phyloP scores from a whole-genome alignment of 2,329 filamentous ascomycete genomes.

The Penicillium griseofulvum region DNA sequence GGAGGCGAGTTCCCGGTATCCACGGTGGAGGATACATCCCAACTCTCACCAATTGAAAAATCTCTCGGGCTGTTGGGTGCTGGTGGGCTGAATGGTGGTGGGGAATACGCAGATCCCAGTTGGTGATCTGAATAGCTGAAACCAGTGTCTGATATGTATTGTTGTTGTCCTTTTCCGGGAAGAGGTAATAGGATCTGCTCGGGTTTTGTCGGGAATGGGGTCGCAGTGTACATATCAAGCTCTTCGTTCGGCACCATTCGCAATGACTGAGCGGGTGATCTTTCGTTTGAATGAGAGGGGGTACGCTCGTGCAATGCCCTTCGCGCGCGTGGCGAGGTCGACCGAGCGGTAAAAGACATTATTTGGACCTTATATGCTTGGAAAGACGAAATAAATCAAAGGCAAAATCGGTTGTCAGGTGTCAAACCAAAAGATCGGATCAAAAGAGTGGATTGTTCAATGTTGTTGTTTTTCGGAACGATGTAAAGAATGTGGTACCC shows the following conservation, averaged over 20 bases:
- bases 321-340: slow-evolving; percentile 37
- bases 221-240: slow-evolving; percentile 41
- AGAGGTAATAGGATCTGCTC: slow-evolving; percentile 46
- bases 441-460: slow-evolving; percentile 6
- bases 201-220: slow-evolving; percentile 49
- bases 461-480: slow-evolving; percentile 20
- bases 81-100: slow-evolving; percentile 27
- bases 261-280: slow-evolving; percentile 36
- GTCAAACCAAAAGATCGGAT: neutral
- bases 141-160: slow-evolving; percentile 31
- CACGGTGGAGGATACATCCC: slow-evolving; percentile 39
- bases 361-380: slow-evolving; percentile 23
- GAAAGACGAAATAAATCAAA: neutral
- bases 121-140: slow-evolving; percentile 34
- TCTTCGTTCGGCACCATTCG: slow-evolving; percentile 38
- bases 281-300: slow-evolving; percentile 47
- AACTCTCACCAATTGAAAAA: slow-evolving; percentile 29
- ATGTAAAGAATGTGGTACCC: slow-evolving; percentile 25
- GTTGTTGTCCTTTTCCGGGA: slow-evolving; percentile 38
- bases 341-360: slow-evolving; percentile 33
- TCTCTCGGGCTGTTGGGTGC: slow-evolving; percentile 28
- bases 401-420: neutral
- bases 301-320: slow-evolving; percentile 48
- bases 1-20: slow-evolving; percentile 39
- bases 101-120: slow-evolving; percentile 25